Evolutionary conservation across 371 early-diverging fungal genomes (phyloP), one percentile per base, ranked within the genome.

Genomic region (Basidiobolus meristosporus): DNA sequence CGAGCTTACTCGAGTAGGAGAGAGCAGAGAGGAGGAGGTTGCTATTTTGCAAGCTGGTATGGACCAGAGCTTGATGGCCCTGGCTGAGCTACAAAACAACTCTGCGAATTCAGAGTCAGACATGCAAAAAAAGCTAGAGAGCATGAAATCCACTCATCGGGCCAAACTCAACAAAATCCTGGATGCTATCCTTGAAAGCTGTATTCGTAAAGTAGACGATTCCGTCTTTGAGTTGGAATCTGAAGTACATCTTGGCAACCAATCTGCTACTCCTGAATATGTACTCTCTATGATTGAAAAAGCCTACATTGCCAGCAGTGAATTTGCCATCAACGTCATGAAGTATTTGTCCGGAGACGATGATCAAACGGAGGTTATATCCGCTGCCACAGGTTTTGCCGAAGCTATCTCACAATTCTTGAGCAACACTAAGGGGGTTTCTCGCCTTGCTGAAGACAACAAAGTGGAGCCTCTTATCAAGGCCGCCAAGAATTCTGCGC

Each of bases 1-100:
- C n/a, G n/a, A n/a, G n/a, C n/a, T n/a, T n/a, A n/a, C n/a, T n/a
- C n/a, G n/a, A n/a, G n/a, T n/a, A n/a, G n/a, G n/a, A n/a, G n/a
- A 38, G 51, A 15, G 33, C 50, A 89, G 85, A 55, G 87, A 90
- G 44, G 91, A 90, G 43, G 96, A 95, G 43, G 68, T 82, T 39
- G 71, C 76, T 3, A 81, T 90, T 1, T 61, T 90, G 20, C 89
- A 90, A 58, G 78, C 84, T n/a, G 89, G 86, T 23, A 70, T 96
- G 70, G 96, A 93, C 57, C 91, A 96, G 62, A 82, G 87, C 38
- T 62, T 96, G 41, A 45, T 76, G 21, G 86, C 88, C 42, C 59
- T 96, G 46, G 72, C 82, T n/a, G 69, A 79, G 40, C 47, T 83
- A 44, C 82, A 84, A 54, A 65, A 78, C n/a, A n/a, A n/a, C n/a